These are phyloP conservation scores for Coelastrella sp. DNA, from an alignment of 139 green algal species.

Conservation along the genomic window DNA sequence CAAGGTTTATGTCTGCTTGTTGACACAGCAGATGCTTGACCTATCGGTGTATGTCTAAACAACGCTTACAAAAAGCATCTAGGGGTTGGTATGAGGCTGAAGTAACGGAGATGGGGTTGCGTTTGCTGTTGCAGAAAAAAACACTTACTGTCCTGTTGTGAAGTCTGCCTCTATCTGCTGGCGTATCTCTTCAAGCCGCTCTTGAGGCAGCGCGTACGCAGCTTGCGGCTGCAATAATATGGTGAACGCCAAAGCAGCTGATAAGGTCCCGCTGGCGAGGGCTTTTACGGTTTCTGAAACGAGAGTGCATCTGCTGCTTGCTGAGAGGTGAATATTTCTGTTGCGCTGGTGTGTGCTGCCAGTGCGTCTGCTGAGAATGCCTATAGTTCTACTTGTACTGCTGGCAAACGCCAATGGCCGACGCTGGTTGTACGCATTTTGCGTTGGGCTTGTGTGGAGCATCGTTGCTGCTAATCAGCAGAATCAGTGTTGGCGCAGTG, in stretches of 20 bases:
- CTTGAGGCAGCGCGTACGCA: not conserved
- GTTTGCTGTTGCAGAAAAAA: too few relatives aligned
- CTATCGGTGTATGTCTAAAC: too few relatives aligned
- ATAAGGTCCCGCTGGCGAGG: not conserved
- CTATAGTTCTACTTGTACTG: not conserved
- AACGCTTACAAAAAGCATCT: too few relatives aligned
- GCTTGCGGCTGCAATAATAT: not conserved
- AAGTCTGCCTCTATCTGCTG: conserved; percentile 25
- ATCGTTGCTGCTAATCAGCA: not conserved
- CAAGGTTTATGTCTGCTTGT: not conserved
- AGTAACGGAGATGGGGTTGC: too few relatives aligned
- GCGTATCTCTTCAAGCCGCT: not conserved
- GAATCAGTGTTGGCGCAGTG: too few relatives aligned
- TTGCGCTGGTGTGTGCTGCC: not conserved
- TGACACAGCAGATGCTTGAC: too few relatives aligned
- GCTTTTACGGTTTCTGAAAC: not conserved
- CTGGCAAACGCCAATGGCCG: not conserved
- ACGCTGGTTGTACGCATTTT: not conserved
- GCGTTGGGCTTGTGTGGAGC: not conserved
- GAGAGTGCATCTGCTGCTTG: not conserved
- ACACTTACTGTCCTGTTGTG: conserved; percentile 4
- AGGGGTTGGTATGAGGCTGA: too few relatives aligned
- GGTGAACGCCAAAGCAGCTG: not conserved
- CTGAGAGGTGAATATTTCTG: not conserved
- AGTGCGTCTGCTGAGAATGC: not conserved